These are phyloP conservation scores for Trematosphaeria pertusa DNA, from an alignment of 2,329 filamentous ascomycete genomes.

Conservation along the genomic window DNA sequence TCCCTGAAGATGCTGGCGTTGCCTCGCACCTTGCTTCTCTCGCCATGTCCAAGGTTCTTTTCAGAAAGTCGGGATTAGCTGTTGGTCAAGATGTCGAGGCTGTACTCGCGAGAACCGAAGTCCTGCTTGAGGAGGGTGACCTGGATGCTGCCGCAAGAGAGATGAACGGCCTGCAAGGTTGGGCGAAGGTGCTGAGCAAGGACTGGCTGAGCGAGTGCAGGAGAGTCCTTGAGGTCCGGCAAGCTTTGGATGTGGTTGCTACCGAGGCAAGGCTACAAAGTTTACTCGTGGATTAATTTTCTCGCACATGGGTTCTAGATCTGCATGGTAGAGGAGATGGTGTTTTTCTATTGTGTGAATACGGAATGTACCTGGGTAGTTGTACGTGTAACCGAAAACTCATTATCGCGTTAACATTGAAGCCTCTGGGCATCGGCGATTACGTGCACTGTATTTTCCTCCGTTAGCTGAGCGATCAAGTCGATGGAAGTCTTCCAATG, in stretches of 20 bases:
- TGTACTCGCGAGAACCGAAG: slow-evolving; percentile 87
- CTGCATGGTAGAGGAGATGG: too few species aligned
- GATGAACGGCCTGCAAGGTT: slow-evolving; percentile 91
- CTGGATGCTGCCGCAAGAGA: slow-evolving; percentile 90
- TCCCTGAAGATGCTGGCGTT: slow-evolving; percentile 92
- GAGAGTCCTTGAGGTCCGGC: slow-evolving; percentile 91
- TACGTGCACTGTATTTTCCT: too few species aligned
- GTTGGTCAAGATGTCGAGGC: slow-evolving; percentile 92
- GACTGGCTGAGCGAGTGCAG: slow-evolving; percentile 94
- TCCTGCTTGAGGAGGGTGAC: slow-evolving; percentile 88
- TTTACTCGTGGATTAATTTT: slow-evolving; percentile 74
- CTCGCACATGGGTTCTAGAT: too few species aligned
- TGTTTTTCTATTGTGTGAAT: too few species aligned
- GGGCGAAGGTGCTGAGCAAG: slow-evolving; percentile 92
- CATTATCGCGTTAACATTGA: too few species aligned
- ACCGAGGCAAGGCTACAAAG: slow-evolving; percentile 90
- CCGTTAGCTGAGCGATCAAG: too few species aligned
- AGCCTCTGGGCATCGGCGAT: too few species aligned
- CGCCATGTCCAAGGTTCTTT: slow-evolving; percentile 90
- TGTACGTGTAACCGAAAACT: too few species aligned
- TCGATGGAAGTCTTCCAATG: too few species aligned
- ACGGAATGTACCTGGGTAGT: too few species aligned
- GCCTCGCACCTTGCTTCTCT: slow-evolving; percentile 92
- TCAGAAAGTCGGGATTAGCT: slow-evolving; percentile 82
- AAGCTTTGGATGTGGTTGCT: slow-evolving; percentile 93